These are phyloP conservation scores for Meripilus lineatus DNA, from an alignment of 1,284 basidiomycete species.

Conservation along the genomic window DNA sequence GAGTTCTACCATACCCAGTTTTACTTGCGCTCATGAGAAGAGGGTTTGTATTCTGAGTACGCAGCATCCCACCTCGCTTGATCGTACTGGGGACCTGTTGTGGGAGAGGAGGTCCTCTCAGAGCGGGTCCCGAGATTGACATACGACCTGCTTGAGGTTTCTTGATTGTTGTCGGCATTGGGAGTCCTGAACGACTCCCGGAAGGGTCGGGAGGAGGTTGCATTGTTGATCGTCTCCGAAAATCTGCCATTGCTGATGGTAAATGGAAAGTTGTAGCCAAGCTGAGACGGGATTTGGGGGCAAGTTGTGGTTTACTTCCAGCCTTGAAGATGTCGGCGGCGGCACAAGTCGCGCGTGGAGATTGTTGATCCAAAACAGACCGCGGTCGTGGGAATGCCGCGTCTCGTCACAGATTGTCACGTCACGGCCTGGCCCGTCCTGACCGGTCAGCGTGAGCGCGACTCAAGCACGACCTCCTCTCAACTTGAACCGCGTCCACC, in stretches of 20 bases:
- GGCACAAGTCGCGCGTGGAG: too few species aligned
- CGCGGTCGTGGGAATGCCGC: too few species aligned
- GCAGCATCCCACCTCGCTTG: conserved; percentile 59
- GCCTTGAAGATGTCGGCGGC: too few species aligned
- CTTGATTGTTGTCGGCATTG: conserved; percentile 59
- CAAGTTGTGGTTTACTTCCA: neutral
- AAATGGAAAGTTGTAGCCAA: conserved; percentile 15
- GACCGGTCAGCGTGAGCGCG: too few species aligned
- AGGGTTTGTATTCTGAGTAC: conserved; percentile 62
- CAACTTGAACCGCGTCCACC: too few species aligned
- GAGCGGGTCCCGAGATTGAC: conserved; percentile 65
- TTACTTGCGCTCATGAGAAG: conserved; percentile 68
- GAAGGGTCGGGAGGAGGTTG: conserved; percentile 48
- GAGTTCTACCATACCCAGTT: conserved; percentile 67
- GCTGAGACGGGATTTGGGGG: conserved; percentile 5
- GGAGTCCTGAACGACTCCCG: conserved; percentile 41
- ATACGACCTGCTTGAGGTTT: conserved; percentile 56
- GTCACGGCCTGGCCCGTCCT: too few species aligned
- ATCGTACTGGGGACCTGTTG: conserved; percentile 38
- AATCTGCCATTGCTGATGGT: conserved; percentile 36
- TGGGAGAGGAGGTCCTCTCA: conserved; percentile 48
- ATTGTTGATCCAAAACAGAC: too few species aligned
- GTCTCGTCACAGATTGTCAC: too few species aligned
- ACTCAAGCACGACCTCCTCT: too few species aligned
- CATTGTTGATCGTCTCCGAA: conserved; percentile 52